Percentiles rank a stretch among this genome's conserved stretches.
phyloP scores from a whole-genome alignment of 257 asterid genomes.

The Fraxinus anomala region DNA sequence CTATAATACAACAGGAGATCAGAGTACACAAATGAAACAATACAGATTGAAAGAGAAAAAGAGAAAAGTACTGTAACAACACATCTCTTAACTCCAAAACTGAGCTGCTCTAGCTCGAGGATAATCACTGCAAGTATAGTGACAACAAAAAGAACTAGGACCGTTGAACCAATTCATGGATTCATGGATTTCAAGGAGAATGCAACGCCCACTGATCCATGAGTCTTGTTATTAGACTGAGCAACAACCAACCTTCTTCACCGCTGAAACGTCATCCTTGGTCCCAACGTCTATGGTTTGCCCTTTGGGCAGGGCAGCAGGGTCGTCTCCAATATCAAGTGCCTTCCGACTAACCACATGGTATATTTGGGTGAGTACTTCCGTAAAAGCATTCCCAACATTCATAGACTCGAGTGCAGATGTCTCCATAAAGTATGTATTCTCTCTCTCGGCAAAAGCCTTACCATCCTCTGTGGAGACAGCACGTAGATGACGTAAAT shows the following conservation, averaged over 20 bases:
- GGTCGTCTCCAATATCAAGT: constrained; percentile 35
- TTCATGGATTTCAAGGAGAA: not conserved
- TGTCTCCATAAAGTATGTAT: constrained; percentile 37
- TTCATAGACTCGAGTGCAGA: constrained; percentile 37
- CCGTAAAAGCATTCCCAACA: constrained; percentile 36
- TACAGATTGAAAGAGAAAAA: constrained; percentile 15
- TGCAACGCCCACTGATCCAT: not conserved
- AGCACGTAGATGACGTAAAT: constrained; percentile 38
- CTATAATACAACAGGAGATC: constrained; percentile 20
- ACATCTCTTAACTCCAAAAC: constrained; percentile 21
- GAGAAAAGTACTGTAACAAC: constrained; percentile 1
- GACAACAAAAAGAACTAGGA: not conserved
- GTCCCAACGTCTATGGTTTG: constrained; percentile 34
- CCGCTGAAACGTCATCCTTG: constrained; percentile 35
- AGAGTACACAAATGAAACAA: constrained; percentile 2
- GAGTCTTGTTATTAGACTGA: constrained; percentile 12
- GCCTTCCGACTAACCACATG: constrained; percentile 35
- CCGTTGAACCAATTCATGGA: not conserved
- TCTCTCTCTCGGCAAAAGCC: constrained; percentile 36
- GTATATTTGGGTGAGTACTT: constrained; percentile 36
- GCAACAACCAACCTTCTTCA: constrained; percentile 36
- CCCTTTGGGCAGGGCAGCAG: constrained; percentile 35
- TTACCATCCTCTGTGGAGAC: constrained; percentile 36
- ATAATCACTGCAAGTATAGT: not conserved
- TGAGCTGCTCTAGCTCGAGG: constrained; percentile 8